These are phyloP conservation scores for Cutaneotrichosporon sp. DNA, from an alignment of 1,284 basidiomycete species.

Conservation along the genomic window DNA sequence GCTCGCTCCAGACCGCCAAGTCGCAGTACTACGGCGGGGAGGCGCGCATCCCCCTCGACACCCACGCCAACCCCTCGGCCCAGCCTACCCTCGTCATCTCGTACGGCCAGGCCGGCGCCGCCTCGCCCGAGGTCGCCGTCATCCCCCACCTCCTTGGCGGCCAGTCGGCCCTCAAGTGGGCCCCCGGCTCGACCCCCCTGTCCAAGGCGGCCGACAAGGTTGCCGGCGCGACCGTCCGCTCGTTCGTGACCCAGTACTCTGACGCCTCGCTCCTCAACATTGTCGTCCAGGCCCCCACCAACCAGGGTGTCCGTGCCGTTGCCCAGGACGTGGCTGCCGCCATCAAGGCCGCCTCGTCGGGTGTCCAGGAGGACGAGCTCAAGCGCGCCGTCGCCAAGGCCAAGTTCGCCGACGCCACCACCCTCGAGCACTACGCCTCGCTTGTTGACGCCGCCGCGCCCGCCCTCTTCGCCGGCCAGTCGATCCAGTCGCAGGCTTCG, in stretches of 20 bases:
- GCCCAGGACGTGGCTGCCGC: conserved; percentile 66
- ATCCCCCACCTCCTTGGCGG: conserved; percentile 71
- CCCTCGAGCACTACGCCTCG: conserved; percentile 69
- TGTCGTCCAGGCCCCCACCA: conserved; percentile 59
- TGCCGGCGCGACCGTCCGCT: conserved; percentile 60
- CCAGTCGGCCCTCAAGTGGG: conserved; percentile 83
- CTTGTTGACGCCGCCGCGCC: conserved; percentile 61
- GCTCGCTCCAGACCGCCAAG: conserved; percentile 35
- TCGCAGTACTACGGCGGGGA: conserved; percentile 82
- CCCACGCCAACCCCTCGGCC: conserved; percentile 59
- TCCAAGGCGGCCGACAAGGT: conserved; percentile 56
- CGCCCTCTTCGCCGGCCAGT: conserved; percentile 60
- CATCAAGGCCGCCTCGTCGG: conserved; percentile 63
- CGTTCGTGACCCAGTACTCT: conserved; percentile 80
- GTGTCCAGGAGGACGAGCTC: conserved; percentile 68
- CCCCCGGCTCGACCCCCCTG: conserved; percentile 68
- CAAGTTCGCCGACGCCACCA: conserved; percentile 74
- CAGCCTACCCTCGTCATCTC: conserved; percentile 77
- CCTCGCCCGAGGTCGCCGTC: conserved; percentile 68
- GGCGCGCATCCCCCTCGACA: conserved; percentile 62
- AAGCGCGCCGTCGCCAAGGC: conserved; percentile 81
- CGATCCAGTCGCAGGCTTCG: conserved; percentile 57
- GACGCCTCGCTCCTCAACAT: conserved; percentile 85
- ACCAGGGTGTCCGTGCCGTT: conserved; percentile 55
- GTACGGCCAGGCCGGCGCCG: conserved; percentile 67